Evolutionary conservation across 805 yeast species (phyloP), one percentile per base, ranked within the genome.

Genomic region (Tetrapisispora taiwanensis): DNA sequence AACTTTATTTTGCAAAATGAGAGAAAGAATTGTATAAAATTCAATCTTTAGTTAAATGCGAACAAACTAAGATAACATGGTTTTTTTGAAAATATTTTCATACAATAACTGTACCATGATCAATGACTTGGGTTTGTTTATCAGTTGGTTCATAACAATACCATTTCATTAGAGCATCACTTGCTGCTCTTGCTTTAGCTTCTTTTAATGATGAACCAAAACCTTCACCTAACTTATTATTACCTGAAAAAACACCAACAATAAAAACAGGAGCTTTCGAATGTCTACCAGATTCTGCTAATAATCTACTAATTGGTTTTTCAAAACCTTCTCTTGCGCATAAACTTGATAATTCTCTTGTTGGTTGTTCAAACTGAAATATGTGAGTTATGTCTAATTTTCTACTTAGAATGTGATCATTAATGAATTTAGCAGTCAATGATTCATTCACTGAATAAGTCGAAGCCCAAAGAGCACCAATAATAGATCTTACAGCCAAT

Each of bases 251-350:
- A 1, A 86, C 92, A 41, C 96, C 97, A 30, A 90, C 95, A 13
- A 90, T 83, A 54, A 77, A 92, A 32, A 88, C 81, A 20, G 98
- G 95, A 39, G 84, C 78, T 46, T 76, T 74, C 3, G 95, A 78
- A 55, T 73, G 70, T 65, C 98, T 77, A 63, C 99, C 99, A 26
- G 95, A 84, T 66, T 92, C 99, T 30, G 95, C 89, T 45, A 92
- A 69, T 47, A 92, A 73, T 59, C 94, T 79, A 39, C 88, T 80
- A 5, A 83, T 74, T 26, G 97, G 96, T 18, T 76, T 74, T 41
- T 74, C 75, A 51, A 90, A 71, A 13, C 77, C 75, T 59, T 89
- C 83, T 50, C 89, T 78, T 45, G 77, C 80, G 57, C 95, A 80
- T 41, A 92, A 67, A 47, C 78, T 75, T 1, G 86, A 74, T 47